A percentile compares a stretch with the other conserved stretches of the same genome.
Evolutionary conservation across 202 grass and related monocot genomes (phyloP).

Genomic region (Digitaria exilis): DNA sequence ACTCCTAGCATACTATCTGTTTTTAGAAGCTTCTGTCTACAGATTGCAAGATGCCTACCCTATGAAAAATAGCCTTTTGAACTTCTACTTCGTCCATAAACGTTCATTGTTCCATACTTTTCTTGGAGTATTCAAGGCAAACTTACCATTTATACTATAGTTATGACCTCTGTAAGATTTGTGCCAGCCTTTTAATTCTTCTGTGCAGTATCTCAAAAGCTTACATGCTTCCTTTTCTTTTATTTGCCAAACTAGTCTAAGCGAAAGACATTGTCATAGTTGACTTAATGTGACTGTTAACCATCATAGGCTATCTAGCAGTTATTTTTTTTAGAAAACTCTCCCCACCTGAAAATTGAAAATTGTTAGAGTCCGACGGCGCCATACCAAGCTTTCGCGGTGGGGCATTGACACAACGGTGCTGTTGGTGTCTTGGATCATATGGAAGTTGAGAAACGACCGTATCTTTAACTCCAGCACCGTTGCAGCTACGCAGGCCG

Average conservation of each 20-base stretch:
- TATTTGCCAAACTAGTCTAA: conserved; percentile 19
- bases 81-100: neutral
- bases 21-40: neutral
- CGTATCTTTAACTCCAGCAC: too few relatives aligned
- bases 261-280: conserved; percentile 19
- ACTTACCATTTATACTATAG: neutral
- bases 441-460: too few relatives aligned
- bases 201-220: conserved; percentile 17
- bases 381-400: too few relatives aligned
- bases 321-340: too few relatives aligned
- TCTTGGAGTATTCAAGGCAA: conserved; percentile 20
- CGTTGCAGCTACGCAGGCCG: too few relatives aligned
- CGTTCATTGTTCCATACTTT: conserved; percentile 16
- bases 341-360: too few relatives aligned
- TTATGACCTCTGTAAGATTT: conserved; percentile 26
- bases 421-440: too few relatives aligned
- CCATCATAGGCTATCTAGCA: conserved; percentile 26
- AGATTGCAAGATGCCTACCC: conserved; percentile 3
- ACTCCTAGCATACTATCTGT: neutral
- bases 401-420: too few relatives aligned
- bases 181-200: conserved; percentile 16
- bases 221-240: conserved; percentile 25
- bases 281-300: conserved; percentile 14
- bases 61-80: conserved; percentile 20
- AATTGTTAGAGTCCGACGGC: too few relatives aligned